Conservation (phyloP, 257 asterid species). For the Gentiana macrophylla region DNA sequence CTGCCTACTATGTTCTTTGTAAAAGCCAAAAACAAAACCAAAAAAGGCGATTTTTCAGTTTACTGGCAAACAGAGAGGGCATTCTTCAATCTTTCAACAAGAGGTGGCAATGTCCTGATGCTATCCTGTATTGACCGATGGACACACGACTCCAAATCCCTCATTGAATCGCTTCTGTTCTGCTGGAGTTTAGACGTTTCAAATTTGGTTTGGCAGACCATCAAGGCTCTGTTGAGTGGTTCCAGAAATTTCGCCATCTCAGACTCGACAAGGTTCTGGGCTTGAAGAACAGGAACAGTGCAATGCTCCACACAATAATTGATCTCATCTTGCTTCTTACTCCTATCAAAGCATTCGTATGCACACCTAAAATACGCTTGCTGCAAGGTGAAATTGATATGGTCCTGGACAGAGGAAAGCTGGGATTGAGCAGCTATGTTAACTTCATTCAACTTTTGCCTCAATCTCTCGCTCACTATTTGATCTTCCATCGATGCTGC, state of each 20-base stretch:
- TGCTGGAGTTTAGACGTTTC: too few relatives aligned
- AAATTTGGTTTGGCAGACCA: too few relatives aligned
- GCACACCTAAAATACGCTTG: conserved; percentile 93
- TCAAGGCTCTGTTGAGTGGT: too few relatives aligned
- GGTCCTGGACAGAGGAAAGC: conserved; percentile 70
- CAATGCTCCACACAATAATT: conserved; percentile 84
- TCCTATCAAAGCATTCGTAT: conserved; percentile 83
- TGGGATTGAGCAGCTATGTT: conserved; percentile 70
- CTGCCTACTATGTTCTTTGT: too few relatives aligned
- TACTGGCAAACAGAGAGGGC: too few relatives aligned
- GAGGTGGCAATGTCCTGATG: too few relatives aligned
- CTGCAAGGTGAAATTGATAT: conserved; percentile 55
- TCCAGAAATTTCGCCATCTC: conserved; percentile 76
- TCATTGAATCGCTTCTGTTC: too few relatives aligned
- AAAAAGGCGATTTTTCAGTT: too few relatives aligned
- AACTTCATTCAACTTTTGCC: conserved; percentile 76
- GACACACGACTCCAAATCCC: too few relatives aligned
- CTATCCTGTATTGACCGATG: too few relatives aligned
- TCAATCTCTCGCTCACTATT: conserved; percentile 53
- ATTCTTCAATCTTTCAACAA: too few relatives aligned
- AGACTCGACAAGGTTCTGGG: conserved; percentile 73
- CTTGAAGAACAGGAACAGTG: conserved; percentile 65
- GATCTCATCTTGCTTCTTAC: conserved; percentile 52
- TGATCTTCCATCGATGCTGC: conserved; percentile 76
- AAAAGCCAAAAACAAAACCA: too few relatives aligned